These are phyloP conservation scores for Niveomyces coronatus DNA, from an alignment of 2,329 filamentous ascomycete species.

Conservation along the genomic window DNA sequence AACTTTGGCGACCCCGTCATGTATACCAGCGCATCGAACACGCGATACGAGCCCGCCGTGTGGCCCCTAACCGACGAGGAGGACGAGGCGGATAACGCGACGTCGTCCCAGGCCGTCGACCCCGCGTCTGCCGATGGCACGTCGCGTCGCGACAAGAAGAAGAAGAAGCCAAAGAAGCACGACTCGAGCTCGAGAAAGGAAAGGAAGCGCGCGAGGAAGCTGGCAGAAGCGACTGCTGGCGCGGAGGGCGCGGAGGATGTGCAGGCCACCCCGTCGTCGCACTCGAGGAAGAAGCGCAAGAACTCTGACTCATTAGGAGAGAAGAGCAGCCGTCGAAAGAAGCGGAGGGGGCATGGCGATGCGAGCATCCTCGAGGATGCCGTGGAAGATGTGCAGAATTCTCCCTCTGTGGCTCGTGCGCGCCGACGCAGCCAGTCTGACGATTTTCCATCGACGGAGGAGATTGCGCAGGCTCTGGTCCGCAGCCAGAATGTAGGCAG, in stretches of 20 bases:
- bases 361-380: conserved; percentile 14
- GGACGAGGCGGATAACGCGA: too few species aligned
- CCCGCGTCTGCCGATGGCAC: conserved; percentile 15
- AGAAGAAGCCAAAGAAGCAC: conserved; percentile 14
- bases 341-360: conserved; percentile 18
- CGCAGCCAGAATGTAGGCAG: conserved; percentile 12
- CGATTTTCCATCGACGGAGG: conserved; percentile 19
- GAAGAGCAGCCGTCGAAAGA: conserved; percentile 23
- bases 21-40: conserved; percentile 31
- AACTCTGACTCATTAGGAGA: conserved; percentile 19
- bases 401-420: conserved; percentile 19
- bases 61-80: too few species aligned
- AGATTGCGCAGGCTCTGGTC: conserved; percentile 13
- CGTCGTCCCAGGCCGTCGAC: conserved; percentile 18
- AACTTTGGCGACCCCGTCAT: conserved; percentile 28
- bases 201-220: conserved; percentile 14
- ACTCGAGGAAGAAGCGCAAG: conserved; percentile 22
- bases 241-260: neutral
- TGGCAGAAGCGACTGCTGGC: conserved; percentile 12
- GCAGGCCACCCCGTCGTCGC: too few species aligned
- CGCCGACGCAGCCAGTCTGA: conserved; percentile 17
- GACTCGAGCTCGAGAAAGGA: conserved; percentile 1
- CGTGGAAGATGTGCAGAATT: conserved; percentile 15
- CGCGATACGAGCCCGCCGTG: too few species aligned
- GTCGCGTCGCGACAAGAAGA: conserved; percentile 22